Conservation (phyloP, 2,329 filamentous ascomycete genomes). For the Didymella segeticola region DNA sequence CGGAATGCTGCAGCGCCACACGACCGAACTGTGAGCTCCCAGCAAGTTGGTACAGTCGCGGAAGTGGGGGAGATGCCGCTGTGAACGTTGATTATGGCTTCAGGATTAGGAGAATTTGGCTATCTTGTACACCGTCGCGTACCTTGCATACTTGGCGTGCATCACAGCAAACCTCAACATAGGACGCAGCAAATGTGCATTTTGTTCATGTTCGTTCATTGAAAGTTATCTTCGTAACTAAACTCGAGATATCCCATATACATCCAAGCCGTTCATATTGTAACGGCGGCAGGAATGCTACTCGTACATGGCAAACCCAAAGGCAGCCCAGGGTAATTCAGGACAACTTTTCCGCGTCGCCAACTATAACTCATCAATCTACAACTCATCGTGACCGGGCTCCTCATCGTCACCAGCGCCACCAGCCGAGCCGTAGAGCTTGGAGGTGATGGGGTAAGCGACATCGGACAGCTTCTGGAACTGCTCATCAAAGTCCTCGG, state of each 20-base stretch:
- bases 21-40: background rate
- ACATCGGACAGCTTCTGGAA: conserved; percentile 98
- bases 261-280: conserved; percentile 29
- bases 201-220: conserved; percentile 27
- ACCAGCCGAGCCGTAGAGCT: conserved; percentile 76
- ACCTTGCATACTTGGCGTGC: conserved; percentile 10
- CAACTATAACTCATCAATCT: conserved; percentile 56
- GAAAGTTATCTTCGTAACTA: conserved; percentile 22
- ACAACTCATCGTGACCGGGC: conserved; percentile 59
- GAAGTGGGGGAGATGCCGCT: background rate
- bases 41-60: background rate
- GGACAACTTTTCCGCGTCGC: conserved; percentile 22
- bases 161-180: conserved; percentile 6
- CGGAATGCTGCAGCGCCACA: background rate
- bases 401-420: conserved; percentile 72
- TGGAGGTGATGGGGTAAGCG: conserved; percentile 98
- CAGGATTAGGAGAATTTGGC: background rate
- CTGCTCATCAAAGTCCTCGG: conserved; percentile 99
- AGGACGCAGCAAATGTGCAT: background rate
- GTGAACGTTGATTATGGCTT: conserved; percentile 1
- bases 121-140: background rate
- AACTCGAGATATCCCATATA: conserved; percentile 28
- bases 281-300: conserved; percentile 24
- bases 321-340: conserved; percentile 22
- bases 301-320: conserved; percentile 36